Percentiles rank a stretch among this genome's conserved stretches.
These are phyloP conservation scores for Lepidium sativum DNA, from an alignment of 345 rosid genomes.

Conservation along the genomic window DNA sequence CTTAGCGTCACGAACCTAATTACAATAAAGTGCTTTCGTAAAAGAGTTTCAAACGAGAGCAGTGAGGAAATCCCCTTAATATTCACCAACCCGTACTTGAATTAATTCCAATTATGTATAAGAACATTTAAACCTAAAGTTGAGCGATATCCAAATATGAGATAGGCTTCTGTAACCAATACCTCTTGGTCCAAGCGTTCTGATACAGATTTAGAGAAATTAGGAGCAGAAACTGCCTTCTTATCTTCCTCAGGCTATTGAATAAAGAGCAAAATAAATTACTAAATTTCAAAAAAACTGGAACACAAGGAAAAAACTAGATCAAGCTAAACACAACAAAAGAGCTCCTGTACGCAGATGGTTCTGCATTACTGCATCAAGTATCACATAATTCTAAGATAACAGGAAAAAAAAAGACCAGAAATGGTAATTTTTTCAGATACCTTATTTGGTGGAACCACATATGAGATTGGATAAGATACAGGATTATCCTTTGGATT, in stretches of 20 bases:
- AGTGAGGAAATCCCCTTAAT: neutral
- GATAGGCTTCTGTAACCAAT: slow-evolving; percentile 12
- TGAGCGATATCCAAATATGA: neutral
- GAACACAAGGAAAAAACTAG: neutral
- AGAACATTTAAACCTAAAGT: neutral
- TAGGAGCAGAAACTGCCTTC: slow-evolving; percentile 48
- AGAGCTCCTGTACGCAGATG: slow-evolving; percentile 4
- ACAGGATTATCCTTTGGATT: slow-evolving; percentile 61
- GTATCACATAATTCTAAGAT: neutral
- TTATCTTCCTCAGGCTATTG: slow-evolving; percentile 70
- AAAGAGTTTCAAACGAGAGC: neutral
- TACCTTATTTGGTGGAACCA: slow-evolving; percentile 94
- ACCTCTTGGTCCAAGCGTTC: slow-evolving; percentile 91
- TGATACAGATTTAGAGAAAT: slow-evolving; percentile 45
- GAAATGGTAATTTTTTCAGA: neutral
- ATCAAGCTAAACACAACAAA: neutral
- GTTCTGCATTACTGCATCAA: neutral
- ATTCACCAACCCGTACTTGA: neutral
- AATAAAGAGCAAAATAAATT: slow-evolving; percentile 4
- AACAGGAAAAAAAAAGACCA: neutral
- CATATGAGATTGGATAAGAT: slow-evolving; percentile 51
- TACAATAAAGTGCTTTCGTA: slow-evolving; percentile 16
- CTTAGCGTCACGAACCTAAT: slow-evolving; percentile 88
- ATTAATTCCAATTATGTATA: too few species aligned
- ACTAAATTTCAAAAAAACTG: neutral